Conservation (phyloP, 2,329 filamentous ascomycete genomes). For the Alternaria brassicae region DNA sequence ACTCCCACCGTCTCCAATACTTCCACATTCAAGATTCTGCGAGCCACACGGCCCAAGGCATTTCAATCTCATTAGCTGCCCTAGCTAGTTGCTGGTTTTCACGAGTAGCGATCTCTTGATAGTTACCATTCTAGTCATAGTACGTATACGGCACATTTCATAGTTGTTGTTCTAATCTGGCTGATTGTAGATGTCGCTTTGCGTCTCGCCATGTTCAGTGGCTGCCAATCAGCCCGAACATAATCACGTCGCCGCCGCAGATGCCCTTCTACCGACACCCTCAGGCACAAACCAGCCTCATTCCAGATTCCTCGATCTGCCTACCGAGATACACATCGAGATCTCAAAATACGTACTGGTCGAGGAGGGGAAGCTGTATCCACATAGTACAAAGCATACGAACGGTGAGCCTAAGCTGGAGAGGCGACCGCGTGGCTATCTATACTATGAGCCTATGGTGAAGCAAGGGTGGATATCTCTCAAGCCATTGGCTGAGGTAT, state of each 20-base stretch:
- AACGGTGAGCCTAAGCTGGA: background rate
- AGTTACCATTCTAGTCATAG: background rate
- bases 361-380: background rate
- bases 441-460: background rate
- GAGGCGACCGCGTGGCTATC: background rate
- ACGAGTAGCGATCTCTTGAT: background rate
- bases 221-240: background rate
- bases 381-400: background rate
- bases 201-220: background rate
- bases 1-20: background rate
- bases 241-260: background rate
- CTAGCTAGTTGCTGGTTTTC: no score
- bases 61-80: background rate
- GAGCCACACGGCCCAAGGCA: background rate
- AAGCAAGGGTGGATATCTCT: background rate
- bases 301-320: background rate
- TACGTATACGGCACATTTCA: background rate
- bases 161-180: background rate
- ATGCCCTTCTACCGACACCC: background rate
- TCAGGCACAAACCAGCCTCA: background rate
- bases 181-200: background rate
- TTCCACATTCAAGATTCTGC: background rate
- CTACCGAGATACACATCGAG: background rate
- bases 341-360: background rate
- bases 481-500: background rate